Conservation (phyloP, 129 eudicot species). For the Flaveria linearis region DNA sequence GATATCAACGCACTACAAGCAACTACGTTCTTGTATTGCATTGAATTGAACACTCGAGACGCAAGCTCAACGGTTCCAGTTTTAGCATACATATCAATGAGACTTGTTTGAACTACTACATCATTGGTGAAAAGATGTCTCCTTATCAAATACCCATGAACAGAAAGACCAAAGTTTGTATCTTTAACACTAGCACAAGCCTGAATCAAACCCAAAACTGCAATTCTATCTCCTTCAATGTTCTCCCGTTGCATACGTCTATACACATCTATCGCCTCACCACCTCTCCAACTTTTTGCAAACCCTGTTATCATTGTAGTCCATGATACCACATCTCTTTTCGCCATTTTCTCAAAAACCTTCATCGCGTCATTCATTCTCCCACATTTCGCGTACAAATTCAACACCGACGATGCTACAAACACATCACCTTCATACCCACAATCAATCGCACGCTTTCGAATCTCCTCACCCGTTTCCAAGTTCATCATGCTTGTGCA, state of each 20-base stretch:
- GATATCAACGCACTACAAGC: conserved; percentile 81
- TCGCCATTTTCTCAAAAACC: conserved; percentile 63
- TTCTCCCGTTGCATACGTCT: conserved; percentile 60
- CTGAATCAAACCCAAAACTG: conserved; percentile 71
- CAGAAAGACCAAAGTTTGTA: conserved; percentile 51
- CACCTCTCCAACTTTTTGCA: conserved; percentile 52
- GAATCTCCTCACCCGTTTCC: conserved; percentile 56
- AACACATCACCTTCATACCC: conserved; percentile 72
- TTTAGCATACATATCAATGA: conserved; percentile 77
- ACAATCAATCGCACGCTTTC: conserved; percentile 45
- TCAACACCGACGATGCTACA: conserved; percentile 71
- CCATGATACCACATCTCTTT: conserved; percentile 72
- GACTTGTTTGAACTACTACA: conserved; percentile 61
- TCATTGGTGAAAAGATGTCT: conserved; percentile 46
- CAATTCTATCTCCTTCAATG: conserved; percentile 69
- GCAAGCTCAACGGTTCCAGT: conserved; percentile 56
- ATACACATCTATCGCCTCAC: conserved; percentile 59
- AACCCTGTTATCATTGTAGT: conserved; percentile 74
- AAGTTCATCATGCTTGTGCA: conserved; percentile 62
- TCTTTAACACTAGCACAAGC: conserved; percentile 64
- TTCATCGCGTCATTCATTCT: conserved; percentile 61
- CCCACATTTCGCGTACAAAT: conserved; percentile 69
- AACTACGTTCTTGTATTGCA: conserved; percentile 46
- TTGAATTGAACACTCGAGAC: conserved; percentile 47
- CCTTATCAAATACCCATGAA: conserved; percentile 72